Evolutionary conservation across 2,329 filamentous ascomycete species (phyloP), one percentile per base, ranked within the genome.

Genomic region (Hymenoscyphus linearis): DNA sequence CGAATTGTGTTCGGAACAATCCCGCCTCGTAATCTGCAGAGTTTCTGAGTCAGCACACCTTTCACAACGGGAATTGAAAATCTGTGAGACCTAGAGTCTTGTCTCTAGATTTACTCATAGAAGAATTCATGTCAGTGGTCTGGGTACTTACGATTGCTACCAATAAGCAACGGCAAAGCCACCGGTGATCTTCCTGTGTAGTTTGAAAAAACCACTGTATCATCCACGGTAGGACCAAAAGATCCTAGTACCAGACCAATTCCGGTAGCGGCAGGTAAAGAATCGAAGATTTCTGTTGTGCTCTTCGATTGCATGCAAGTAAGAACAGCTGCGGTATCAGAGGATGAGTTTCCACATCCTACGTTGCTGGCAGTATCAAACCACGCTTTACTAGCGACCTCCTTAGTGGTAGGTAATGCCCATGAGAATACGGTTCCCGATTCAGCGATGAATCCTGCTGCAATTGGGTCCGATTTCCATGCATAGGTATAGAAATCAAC

Each of bases 401-500:
- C 64, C 22, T 63, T 50, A 27, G 66, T 55, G 35, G 63, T 65
- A n/a, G 66, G 70, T 14, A 71, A 40, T 14, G 64, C 68, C 61
- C 66, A 69, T 47, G 66, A 65, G 55, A 67, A 66, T 6, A 63
- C 66, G n/a, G 64, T 73, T 3, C 74, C 72, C 13, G 74, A 75
- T 57, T 74, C 60, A 7, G 65, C 36, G 52, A 75, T 74, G 40
- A 72, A 65, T 5, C 67, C 72, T 9, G 66, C 57, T n/a, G 65
- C 68, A 36, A 74, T 73, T 6, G 73, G 71, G 60, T 75, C 71
- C 7, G 64, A 56, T 1, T 59, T 57, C 64, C 66, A 74, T 22
- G 72, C 72, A 58, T 72, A 75, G 36, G 66, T 64, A 47, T 74
- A 72, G 10, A 66, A 63, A 47, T 74, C 73, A 2, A 70, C 80